Base-by-base conservation (phyloP, 192 early-diverging fungal genomes). In the Mortierella antarctica region DNA sequence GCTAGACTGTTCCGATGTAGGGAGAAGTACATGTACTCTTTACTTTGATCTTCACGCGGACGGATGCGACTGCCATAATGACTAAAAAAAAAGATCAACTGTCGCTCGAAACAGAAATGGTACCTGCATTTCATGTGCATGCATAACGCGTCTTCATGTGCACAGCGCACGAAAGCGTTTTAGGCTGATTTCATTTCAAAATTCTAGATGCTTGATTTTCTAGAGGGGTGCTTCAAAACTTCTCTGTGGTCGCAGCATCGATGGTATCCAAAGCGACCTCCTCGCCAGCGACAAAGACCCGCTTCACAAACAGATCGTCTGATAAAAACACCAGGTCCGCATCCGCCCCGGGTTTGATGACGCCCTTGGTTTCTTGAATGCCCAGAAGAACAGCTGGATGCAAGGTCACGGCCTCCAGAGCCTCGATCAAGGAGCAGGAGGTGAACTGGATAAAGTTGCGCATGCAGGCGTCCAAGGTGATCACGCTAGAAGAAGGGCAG, bases 391-490 rank as follows among this genome's bases (percentile, higher is more conserved):
- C 84, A 0, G 94, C 94, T 1, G 94, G 93, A 55, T 93, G 91
- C n/a, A 95, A 66, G 0, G 94, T 95, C 8, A 92, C 94, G 10
- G 92, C 91, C 61, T 95, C 93, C 53, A 96, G 82, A 10, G 93
- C 94, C 71, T 96, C 93, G 20, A 94, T 84, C 44, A 91, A 62
- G 15, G 90, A 88, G 53, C 92, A 94, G 9, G 89, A 89, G 8
- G 93, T 94, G 69, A 93, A 96, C 65, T 89, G 73, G 69, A 87
- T 86, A 79, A 96, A 93, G 67, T 96, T 96, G 62, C 88, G 86
- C 50, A 96, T 87, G 73, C 93, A 94, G 11, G 86, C 87, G 66
- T 91, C 87, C 74, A 95, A 85, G 8, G 90, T 88, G n/a, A 89
- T 85, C 17, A 91, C 89, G 67, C 77, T 80, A 68, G 69, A 68